Evolutionary conservation across 192 early-diverging fungal species (phyloP), one percentile per base, ranked within the genome.

Genomic region (Tieghemiomyces parasiticus): DNA sequence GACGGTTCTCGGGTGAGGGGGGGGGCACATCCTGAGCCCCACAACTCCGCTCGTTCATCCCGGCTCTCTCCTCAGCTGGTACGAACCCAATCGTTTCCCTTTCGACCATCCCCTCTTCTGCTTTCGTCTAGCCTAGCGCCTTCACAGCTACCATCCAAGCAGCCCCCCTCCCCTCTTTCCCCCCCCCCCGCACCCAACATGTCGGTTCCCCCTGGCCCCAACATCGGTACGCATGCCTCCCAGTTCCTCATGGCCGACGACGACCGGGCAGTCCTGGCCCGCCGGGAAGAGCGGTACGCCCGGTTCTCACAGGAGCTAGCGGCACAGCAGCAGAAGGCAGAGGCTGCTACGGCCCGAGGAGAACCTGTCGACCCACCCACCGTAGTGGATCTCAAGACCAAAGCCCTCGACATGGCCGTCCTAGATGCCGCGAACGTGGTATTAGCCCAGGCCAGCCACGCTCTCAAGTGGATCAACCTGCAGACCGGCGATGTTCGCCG

Each of bases 371-470:
- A 47, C 19, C 20, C 19, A 22, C 29, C 19, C 28, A 30, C 26
- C n/a, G 52, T 30, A 6, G 12, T 35, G n/a, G 55, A 58, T 26
- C n/a, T 58, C 34, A 31, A 35, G 55, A 35, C 55, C 35, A 58
- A 58, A 38, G 31, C 32, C 9, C 33, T 58, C n/a, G 55, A 34
- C 24, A 13, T 22, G 34, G 4, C 35, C n/a, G 16, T 38, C 3
- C 34, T 58, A 12, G 35, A 28, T 34, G 19, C 32, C 20, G 20
- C 19, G 1, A 25, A 31, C 22, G 55, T 20, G n/a, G 0, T 58
- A 19, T 35, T 58, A 34, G 55, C n/a, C 55, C 55, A 58, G 55
- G 55, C 55, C 34, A 58, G 34, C 16, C 55, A 58, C n/a, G 34
- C 35, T 4, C n/a, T 31, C 20, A 58, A 58, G 32, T 34, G 33